These are phyloP conservation scores for Chrysosporium queenslandicum DNA, from an alignment of 2,329 filamentous ascomycete genomes.

Conservation along the genomic window DNA sequence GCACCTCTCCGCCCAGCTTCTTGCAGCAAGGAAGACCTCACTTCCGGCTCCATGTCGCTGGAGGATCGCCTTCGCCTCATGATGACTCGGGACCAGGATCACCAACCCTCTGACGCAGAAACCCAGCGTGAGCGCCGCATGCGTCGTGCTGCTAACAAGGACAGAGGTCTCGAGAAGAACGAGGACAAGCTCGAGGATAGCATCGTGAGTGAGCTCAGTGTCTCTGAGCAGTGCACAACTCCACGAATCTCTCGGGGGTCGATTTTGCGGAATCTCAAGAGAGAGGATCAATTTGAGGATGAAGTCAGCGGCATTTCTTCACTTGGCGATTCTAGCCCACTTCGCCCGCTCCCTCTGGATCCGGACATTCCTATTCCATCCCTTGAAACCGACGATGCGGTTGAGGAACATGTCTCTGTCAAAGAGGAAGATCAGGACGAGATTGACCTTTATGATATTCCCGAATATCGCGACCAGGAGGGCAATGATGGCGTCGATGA, in stretches of 20 bases:
- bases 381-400: conserved; percentile 56
- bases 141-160: conserved; percentile 46
- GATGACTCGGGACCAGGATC: conserved; percentile 64
- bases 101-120: conserved; percentile 50
- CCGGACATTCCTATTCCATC: conserved; percentile 86
- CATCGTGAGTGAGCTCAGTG: conserved; percentile 43
- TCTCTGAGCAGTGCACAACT: conserved; percentile 47
- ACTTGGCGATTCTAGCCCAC: conserved; percentile 49
- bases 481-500: conserved; percentile 27
- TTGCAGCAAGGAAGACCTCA: conserved; percentile 64
- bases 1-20: conserved; percentile 59
- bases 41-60: conserved; percentile 67
- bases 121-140: conserved; percentile 60
- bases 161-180: conserved; percentile 32
- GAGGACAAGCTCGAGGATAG: conserved; percentile 25
- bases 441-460: conserved; percentile 56
- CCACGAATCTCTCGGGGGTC: conserved; percentile 85
- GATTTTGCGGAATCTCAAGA: conserved; percentile 76
- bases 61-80: conserved; percentile 80
- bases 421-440: conserved; percentile 50
- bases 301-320: conserved; percentile 46
- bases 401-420: conserved; percentile 54
- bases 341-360: conserved; percentile 51
- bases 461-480: conserved; percentile 50
- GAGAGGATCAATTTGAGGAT: conserved; percentile 42